Evolutionary conservation across 495 filamentous ascomycete genomes (phyloP), one percentile per base, ranked within the genome.

Genomic region (Penicillium soppii): DNA sequence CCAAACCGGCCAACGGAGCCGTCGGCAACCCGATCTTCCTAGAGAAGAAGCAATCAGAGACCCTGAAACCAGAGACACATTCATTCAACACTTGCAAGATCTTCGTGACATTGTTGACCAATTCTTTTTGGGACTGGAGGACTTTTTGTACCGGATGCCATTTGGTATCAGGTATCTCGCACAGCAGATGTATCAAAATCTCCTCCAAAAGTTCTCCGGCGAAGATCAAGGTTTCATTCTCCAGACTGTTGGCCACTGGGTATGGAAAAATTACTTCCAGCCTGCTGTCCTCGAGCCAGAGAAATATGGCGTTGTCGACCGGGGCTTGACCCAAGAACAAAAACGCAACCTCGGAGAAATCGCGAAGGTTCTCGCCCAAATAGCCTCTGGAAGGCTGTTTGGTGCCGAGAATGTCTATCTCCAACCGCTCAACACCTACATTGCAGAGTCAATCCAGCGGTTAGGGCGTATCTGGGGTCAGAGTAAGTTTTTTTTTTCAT

Each of bases 361-460:
- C 8, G 83, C 87, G 26, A 97, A 97, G 69, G 87, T 99, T 3
- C 74, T 99, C 8, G 79, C 89, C 33, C 94, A 97, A 70, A 82
- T 95, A 23, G 85, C 88, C 4, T 84, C 84, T 12, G 94, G 94
- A 22, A 82, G 88, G 48, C 79, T 90, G 17, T 99, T 99, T 67
- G 90, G 91, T 16, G 86, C 88, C 2, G 95, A 97, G 42, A 95
- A 97, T 61, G 84, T 97, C 46, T 97, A 95, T 62, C 83, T 99
- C 1, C 92, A 96, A 58, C 94, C 94, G 16, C 75, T 99, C 12
- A 97, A 97, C 58, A 86, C 79, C 29, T 97, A 95, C 58, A 78
- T 99, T 29, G 83, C 82, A 20, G 91, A 96, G 39, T 89, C 91
- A 5, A 86, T 96, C 40, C 83, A 91, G 57, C 79, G 91, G 27